Percentiles rank a stretch among this genome's conserved stretches.
Evolutionary conservation across 257 asterid genomes (phyloP).

Genomic region (Solanum neorickii): DNA sequence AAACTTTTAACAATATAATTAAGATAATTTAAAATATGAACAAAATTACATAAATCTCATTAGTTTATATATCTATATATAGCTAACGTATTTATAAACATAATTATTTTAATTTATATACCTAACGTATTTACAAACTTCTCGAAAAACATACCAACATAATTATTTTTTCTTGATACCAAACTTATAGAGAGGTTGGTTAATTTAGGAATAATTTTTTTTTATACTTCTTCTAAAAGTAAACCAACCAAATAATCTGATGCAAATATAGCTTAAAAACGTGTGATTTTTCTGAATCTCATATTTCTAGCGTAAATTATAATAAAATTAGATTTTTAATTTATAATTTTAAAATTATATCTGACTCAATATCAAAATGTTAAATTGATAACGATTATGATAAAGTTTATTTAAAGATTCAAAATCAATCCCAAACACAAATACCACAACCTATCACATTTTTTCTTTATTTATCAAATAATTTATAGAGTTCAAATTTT

Average conservation of each 20-base stretch:
- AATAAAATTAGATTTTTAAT: too few relatives aligned
- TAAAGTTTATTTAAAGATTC: neutral
- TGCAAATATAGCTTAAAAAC: neutral
- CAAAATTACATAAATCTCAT: too few relatives aligned
- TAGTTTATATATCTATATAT: too few relatives aligned
- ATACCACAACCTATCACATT: neutral
- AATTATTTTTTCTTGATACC: too few relatives aligned
- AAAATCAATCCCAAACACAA: neutral
- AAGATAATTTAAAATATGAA: too few relatives aligned
- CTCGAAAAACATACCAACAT: neutral
- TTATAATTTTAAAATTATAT: neutral
- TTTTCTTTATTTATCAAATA: neutral
- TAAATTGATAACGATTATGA: neutral
- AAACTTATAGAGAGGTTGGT: neutral
- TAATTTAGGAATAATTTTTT: too few relatives aligned
- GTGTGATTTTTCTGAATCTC: neutral
- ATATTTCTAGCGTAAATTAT: neutral
- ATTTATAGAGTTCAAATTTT: neutral
- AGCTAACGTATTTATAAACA: neutral
- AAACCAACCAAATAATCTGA: neutral
- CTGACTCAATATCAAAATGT: neutral
- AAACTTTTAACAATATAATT: neutral
- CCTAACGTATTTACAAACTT: neutral
- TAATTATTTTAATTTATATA: too few relatives aligned
- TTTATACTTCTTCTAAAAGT: neutral